Evolutionary conservation across 345 rosid genomes (phyloP).

Genomic region (Aegle marmelos): DNA sequence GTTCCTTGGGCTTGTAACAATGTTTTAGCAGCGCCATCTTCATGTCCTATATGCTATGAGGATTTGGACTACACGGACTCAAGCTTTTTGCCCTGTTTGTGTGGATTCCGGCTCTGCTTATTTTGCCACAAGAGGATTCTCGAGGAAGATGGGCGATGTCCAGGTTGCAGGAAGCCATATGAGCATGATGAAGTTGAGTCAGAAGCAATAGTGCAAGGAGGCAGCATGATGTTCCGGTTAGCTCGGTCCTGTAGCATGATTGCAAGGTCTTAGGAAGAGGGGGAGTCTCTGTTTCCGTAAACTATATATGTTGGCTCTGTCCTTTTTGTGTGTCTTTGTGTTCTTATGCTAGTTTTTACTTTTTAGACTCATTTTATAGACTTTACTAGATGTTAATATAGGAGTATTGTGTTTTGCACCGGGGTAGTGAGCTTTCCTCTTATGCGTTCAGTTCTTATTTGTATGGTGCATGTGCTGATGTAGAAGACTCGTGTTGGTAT

Average conservation of each 20-base stretch:
- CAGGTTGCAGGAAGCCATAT: conserved; percentile 88
- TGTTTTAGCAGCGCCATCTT: conserved; percentile 35
- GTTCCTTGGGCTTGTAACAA: conserved; percentile 42
- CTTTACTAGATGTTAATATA: conserved; percentile 46
- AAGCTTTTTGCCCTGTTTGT: conserved; percentile 76
- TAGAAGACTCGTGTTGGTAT: conserved; percentile 53
- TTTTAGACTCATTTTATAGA: conserved; percentile 32
- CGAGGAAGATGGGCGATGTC: conserved; percentile 92
- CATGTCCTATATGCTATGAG: conserved; percentile 81
- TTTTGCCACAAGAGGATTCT: conserved; percentile 96
- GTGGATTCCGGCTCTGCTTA: conserved; percentile 89
- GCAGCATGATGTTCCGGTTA: conserved; percentile 56
- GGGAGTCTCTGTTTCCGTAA: conserved; percentile 22
- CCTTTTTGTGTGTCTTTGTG: conserved; percentile 28
- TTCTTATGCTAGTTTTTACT: conserved; percentile 23
- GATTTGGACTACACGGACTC: conserved; percentile 84
- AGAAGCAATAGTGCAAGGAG: conserved; percentile 55
- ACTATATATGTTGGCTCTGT: conserved; percentile 42
- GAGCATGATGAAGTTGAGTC: conserved; percentile 44
- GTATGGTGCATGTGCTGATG: conserved; percentile 59
- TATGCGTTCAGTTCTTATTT: conserved; percentile 51
- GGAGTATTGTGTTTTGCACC: conserved; percentile 48
- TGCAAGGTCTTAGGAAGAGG: conserved; percentile 68
- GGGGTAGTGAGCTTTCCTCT: conserved; percentile 46
- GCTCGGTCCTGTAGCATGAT: conserved; percentile 83